Percentiles rank a stretch among this genome's conserved stretches.
phyloP scores from a whole-genome alignment of 176 grass and related monocot genomes.

The Musa schizocarpa region DNA sequence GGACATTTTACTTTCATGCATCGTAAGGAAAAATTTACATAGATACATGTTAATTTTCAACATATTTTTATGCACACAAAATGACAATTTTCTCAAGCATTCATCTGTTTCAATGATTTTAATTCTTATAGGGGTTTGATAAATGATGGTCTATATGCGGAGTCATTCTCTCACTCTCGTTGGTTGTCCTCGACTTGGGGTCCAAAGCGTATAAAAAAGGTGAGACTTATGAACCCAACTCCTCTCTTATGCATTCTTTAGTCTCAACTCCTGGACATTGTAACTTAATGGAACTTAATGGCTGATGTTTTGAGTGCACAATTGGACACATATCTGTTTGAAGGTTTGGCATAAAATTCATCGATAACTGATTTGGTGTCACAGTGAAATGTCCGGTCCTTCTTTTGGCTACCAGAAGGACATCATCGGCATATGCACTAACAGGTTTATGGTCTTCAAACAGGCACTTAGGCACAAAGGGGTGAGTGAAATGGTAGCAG shows the following conservation, averaged over 20 bases:
- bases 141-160: slow-evolving; percentile 81
- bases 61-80: not conserved
- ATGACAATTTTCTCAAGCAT: not conserved
- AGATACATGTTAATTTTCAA: not conserved
- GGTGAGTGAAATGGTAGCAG: slow-evolving; percentile 34
- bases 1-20: not conserved
- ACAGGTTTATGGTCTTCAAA: not conserved
- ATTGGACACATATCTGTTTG: not conserved
- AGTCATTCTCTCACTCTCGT: slow-evolving; percentile 68
- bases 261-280: not conserved
- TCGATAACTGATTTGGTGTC: too few relatives aligned
- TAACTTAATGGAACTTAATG: too few relatives aligned
- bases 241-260: not conserved
- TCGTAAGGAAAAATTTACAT: too few relatives aligned
- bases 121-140: slow-evolving; percentile 51
- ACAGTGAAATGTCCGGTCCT: not conserved
- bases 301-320: too few relatives aligned
- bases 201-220: slow-evolving; percentile 80
- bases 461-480: slow-evolving; percentile 80
- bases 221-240: not conserved
- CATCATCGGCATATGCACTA: not conserved
- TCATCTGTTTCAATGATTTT: not conserved
- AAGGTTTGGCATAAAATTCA: too few relatives aligned
- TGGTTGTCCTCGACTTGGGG: slow-evolving; percentile 76
- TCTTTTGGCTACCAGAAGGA: not conserved